These are phyloP conservation scores for Plasmodium gonderi DNA, from an alignment of 169 alveolate species.

Conservation along the genomic window DNA sequence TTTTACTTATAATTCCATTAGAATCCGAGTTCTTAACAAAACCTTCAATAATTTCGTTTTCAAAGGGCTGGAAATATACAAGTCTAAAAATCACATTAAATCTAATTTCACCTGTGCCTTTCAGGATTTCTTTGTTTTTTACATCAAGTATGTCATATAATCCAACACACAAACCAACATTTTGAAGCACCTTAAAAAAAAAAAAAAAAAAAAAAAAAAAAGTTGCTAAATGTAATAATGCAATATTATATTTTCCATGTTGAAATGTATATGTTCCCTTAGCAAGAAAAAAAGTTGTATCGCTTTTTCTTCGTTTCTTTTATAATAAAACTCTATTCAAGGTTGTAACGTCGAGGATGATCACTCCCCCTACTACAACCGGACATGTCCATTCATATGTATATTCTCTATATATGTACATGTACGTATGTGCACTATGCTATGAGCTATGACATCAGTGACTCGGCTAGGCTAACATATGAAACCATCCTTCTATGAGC, in stretches of 20 bases:
- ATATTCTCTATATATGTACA: neutral
- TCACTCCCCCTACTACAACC: neutral
- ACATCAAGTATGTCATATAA: slow-evolving; percentile 52
- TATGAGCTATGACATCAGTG: no score
- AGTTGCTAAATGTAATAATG: neutral
- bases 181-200: slow-evolving; percentile 34
- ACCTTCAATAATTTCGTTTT: slow-evolving; percentile 68
- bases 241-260: neutral
- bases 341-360: no score
- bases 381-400: neutral
- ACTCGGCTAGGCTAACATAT: no score
- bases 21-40: slow-evolving; percentile 52
- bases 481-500: no score
- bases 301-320: neutral
- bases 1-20: slow-evolving; percentile 54
- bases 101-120: slow-evolving; percentile 47
- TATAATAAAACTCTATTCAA: no score
- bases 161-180: slow-evolving; percentile 65
- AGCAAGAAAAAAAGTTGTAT: neutral
- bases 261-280: neutral
- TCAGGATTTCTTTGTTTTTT: slow-evolving; percentile 47
- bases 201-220: neutral
- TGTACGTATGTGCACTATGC: no score
- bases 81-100: slow-evolving; percentile 45
- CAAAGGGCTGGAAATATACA: slow-evolving; percentile 56